Percentiles rank a stretch among this genome's conserved stretches.
Conservation (phyloP, 768 basidiomycete species). For the Leucocoprinus leucothites region DNA sequence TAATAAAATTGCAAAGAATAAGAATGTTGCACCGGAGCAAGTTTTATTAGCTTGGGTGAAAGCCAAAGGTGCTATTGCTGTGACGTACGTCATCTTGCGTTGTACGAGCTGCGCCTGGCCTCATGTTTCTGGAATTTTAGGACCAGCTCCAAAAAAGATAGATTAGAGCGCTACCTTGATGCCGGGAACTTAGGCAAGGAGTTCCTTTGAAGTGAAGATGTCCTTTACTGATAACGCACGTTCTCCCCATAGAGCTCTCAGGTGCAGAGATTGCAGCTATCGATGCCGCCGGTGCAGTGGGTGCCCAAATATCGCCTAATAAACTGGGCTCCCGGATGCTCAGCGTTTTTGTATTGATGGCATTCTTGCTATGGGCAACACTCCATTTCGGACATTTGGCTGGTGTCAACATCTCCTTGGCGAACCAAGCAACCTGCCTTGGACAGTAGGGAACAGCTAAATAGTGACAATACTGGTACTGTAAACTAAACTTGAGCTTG, state of each 20-base stretch:
- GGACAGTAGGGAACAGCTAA: no score
- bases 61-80: conserved; percentile 60
- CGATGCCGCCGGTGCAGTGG: conserved; percentile 52
- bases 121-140: conserved; percentile 25
- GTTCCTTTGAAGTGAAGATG: neutral
- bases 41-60: conserved; percentile 72
- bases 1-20: conserved; percentile 45
- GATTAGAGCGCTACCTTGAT: conserved; percentile 64
- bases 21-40: conserved; percentile 57
- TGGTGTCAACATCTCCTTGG: no score
- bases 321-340: no score
- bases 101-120: neutral
- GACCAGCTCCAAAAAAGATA: conserved; percentile 60
- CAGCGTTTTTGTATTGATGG: no score
- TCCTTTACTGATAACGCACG: neutral
- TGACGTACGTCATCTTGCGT: conserved; percentile 43
- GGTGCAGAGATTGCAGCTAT: conserved; percentile 49
- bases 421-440: no score
- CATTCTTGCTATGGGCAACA: no score
- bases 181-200: conserved; percentile 59
- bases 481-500: no score
- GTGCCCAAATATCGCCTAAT: conserved; percentile 15
- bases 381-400: no score
- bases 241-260: conserved; percentile 42
- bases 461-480: no score